Conservation (phyloP, 257 asterid genomes). For the Gentiana macrophylla region DNA sequence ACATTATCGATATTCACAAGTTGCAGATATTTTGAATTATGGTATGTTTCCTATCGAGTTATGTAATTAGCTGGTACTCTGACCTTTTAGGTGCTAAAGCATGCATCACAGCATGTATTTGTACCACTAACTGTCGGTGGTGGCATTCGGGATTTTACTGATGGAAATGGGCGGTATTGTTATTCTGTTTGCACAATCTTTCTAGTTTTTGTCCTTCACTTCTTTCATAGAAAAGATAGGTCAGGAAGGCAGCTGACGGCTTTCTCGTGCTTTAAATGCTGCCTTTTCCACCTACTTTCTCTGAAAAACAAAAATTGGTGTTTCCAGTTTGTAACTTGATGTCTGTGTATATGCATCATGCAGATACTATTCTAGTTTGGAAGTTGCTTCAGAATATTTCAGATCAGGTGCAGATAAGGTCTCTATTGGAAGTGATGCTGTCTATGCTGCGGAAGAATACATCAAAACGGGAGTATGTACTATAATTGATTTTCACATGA, state of each 20-base stretch:
- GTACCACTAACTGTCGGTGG: conserved; percentile 98
- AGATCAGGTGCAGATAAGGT: conserved; percentile 97
- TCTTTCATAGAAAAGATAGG: neutral
- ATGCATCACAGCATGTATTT: conserved; percentile 70
- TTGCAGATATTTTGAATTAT: conserved; percentile 48
- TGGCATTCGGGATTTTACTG: conserved; percentile 89
- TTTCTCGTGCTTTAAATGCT: neutral
- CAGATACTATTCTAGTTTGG: conserved; percentile 91
- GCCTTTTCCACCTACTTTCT: neutral
- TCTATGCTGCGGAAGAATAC: conserved; percentile 90
- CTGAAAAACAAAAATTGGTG: too few species aligned
- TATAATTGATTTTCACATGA: neutral
- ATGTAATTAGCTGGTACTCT: conserved; percentile 1
- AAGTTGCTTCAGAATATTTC: conserved; percentile 96
- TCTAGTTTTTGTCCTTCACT: neutral
- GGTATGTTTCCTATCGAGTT: neutral
- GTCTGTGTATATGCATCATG: neutral
- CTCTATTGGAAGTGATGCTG: conserved; percentile 98
- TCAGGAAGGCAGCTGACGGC: too few species aligned
- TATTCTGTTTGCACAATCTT: neutral
- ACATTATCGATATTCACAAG: conserved; percentile 59
- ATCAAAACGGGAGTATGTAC: conserved; percentile 59
- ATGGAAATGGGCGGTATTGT: conserved; percentile 67
- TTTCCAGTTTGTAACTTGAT: neutral
- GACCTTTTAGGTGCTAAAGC: conserved; percentile 49